Percentiles rank a stretch among this genome's conserved stretches.
Evolutionary conservation across 306 rosid species (phyloP).

Genomic region (Inga leiocalycina): DNA sequence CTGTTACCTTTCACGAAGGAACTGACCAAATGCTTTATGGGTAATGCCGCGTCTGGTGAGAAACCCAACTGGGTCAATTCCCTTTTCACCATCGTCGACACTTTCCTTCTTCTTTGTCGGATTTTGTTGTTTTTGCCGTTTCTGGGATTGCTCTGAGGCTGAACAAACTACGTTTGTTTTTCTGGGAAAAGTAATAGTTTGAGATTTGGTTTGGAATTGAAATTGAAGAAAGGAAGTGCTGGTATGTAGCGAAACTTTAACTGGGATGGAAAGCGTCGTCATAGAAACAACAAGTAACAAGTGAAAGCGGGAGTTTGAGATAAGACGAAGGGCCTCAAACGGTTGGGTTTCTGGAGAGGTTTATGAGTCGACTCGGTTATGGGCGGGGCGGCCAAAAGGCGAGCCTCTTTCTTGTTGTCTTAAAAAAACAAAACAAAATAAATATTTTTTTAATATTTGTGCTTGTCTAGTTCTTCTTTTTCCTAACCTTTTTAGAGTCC

Average conservation of each 20-base stretch:
- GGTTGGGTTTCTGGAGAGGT: not conserved
- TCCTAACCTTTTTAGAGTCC: too few species aligned
- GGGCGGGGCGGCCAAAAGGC: not conserved
- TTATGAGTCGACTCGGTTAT: conserved; percentile 9
- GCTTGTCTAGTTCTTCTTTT: too few species aligned
- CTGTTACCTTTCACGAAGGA: conserved; percentile 82
- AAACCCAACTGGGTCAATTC: conserved; percentile 83
- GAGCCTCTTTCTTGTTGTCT: not conserved
- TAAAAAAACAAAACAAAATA: too few species aligned
- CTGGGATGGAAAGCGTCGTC: conserved; percentile 52
- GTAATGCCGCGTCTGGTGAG: conserved; percentile 77
- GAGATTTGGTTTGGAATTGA: conserved; percentile 43
- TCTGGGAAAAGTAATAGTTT: conserved; percentile 48
- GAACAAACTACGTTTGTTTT: conserved; percentile 54
- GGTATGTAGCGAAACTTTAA: conserved; percentile 43
- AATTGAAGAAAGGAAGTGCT: conserved; percentile 35
- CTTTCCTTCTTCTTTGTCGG: conserved; percentile 35
- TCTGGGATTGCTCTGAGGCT: conserved; percentile 67
- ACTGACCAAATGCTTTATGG: conserved; percentile 79
- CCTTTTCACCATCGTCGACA: conserved; percentile 55
- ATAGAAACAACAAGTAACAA: conserved; percentile 5
- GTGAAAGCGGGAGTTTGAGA: not conserved
- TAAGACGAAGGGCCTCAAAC: not conserved
- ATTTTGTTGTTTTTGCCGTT: conserved; percentile 35
- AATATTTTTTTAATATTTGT: too few species aligned